Conservation (phyloP, 2,329 filamentous ascomycete species). For the Penicillium corylophilum region DNA sequence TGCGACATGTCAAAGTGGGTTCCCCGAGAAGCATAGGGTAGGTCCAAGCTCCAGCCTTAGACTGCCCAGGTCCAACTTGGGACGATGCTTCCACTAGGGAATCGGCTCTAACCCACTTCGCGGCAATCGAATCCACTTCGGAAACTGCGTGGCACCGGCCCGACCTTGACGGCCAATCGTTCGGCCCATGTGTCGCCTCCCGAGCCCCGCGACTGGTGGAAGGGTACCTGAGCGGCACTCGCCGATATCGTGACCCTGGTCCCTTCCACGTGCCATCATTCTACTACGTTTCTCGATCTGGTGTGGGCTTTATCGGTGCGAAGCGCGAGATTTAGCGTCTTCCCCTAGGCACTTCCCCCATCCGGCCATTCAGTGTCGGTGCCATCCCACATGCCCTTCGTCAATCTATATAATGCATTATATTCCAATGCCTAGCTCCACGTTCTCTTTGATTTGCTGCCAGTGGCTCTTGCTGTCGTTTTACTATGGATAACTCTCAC, state of each 20-base stretch:
- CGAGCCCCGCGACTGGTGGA: background rate
- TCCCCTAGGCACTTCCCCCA: background rate
- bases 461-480: background rate
- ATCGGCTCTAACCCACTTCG: no score
- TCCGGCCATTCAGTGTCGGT: background rate
- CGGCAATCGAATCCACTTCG: no score
- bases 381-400: background rate
- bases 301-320: background rate
- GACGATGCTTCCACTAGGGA: background rate
- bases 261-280: background rate
- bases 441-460: background rate
- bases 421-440: background rate
- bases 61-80: background rate
- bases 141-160: background rate
- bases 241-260: background rate
- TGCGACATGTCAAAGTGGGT: background rate
- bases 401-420: background rate
- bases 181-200: background rate
- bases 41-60: background rate
- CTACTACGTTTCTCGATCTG: background rate
- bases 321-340: background rate
- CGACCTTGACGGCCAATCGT: background rate
- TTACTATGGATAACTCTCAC: slow-evolving; percentile 21
- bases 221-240: no score
- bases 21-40: background rate